phyloP scores from a whole-genome alignment of 2,329 filamentous ascomycete genomes.

The Aciculosporium take region DNA sequence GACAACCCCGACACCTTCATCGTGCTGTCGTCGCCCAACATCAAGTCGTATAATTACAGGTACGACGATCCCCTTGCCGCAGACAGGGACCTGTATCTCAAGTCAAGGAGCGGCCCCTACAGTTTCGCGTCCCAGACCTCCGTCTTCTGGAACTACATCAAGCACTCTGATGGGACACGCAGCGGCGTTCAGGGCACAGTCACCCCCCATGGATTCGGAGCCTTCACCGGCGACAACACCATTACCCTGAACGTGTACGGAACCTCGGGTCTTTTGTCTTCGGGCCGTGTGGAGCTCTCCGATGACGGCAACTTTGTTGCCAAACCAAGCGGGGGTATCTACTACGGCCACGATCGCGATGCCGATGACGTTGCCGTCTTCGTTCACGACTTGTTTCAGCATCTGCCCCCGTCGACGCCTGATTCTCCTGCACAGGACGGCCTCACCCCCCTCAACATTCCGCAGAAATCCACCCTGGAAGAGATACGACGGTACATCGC shows the following conservation, averaged over 20 bases:
- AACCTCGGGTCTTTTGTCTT: slow-evolving; percentile 37
- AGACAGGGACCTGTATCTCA: slow-evolving; percentile 33
- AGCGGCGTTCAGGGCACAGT: slow-evolving; percentile 39
- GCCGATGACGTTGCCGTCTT: slow-evolving; percentile 33
- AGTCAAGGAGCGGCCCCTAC: slow-evolving; percentile 34
- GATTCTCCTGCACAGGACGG: slow-evolving; percentile 17
- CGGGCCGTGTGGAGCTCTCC: slow-evolving; percentile 29
- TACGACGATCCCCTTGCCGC: slow-evolving; percentile 27
- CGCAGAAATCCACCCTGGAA: slow-evolving; percentile 28
- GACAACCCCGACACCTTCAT: slow-evolving; percentile 44
- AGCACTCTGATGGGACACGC: slow-evolving; percentile 24
- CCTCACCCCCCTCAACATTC: slow-evolving; percentile 34
- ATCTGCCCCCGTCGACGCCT: slow-evolving; percentile 17
- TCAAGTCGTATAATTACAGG: slow-evolving; percentile 33
- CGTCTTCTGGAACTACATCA: slow-evolving; percentile 36
- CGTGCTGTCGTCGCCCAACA: slow-evolving; percentile 25
- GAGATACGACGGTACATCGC: slow-evolving; percentile 37
- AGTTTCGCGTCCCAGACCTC: slow-evolving; percentile 37
- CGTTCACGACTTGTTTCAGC: slow-evolving; percentile 34
- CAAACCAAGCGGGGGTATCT: slow-evolving; percentile 26
- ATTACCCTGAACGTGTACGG: slow-evolving; percentile 44
- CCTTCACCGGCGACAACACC: slow-evolving; percentile 26
- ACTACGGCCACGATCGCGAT: slow-evolving; percentile 33
- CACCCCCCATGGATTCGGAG: slow-evolving; percentile 29
- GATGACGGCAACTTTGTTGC: slow-evolving; percentile 27